A percentile compares a stretch with the other conserved stretches of the same genome.
These are phyloP conservation scores for Polygonum maritimum DNA, from an alignment of 148 eudicot species.

Conservation along the genomic window DNA sequence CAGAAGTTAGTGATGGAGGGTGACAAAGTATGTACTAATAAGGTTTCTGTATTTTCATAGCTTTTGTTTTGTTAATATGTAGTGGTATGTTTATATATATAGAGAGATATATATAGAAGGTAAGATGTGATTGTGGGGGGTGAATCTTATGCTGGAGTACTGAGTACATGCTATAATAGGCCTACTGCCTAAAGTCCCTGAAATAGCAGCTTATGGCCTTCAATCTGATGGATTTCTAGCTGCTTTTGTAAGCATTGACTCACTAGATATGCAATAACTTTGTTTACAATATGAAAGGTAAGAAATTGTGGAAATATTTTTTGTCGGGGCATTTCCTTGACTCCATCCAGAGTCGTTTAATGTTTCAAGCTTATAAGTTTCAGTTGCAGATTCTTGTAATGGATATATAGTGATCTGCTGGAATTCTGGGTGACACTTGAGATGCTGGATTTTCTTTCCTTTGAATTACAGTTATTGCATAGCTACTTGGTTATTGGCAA, in stretches of 20 bases:
- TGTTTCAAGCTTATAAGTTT: neutral
- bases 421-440: neutral
- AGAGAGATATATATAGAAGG: neutral
- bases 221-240: neutral
- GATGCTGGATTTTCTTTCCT: neutral
- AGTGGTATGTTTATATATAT: neutral
- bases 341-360: neutral
- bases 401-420: neutral
- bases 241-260: no score
- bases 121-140: neutral
- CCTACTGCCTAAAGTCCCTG: neutral
- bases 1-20: neutral
- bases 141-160: neutral
- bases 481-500: neutral
- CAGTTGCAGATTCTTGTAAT: neutral
- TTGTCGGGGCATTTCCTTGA: neutral
- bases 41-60: conserved; percentile 6
- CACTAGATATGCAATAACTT: neutral
- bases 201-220: neutral
- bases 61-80: conserved; percentile 1
- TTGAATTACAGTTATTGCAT: neutral
- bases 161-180: neutral
- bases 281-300: neutral
- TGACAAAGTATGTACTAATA: neutral
- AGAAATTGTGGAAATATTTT: neutral